Evolutionary conservation across 805 yeast genomes (phyloP).

Genomic region (Myxozyma melibiosi): DNA sequence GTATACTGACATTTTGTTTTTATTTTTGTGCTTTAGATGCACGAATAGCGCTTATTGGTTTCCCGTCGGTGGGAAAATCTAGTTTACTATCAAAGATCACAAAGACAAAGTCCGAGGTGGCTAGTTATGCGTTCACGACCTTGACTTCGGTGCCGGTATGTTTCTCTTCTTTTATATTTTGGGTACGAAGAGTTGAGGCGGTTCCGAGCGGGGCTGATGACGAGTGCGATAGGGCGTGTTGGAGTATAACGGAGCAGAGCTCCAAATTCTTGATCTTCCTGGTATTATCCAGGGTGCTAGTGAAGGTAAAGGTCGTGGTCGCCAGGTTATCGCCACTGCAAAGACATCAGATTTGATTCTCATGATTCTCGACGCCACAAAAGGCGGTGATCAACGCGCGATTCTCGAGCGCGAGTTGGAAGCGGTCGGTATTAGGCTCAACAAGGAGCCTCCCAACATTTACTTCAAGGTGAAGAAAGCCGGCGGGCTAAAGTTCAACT

Average conservation of each 20-base stretch:
- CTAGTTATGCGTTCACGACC: conserved; percentile 93
- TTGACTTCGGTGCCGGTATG: conserved; percentile 81
- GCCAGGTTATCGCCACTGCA: conserved; percentile 95
- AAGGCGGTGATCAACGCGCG: conserved; percentile 83
- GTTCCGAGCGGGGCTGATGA: background rate
- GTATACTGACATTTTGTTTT: background rate
- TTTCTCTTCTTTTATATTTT: background rate
- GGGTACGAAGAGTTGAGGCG: background rate
- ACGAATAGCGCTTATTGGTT: conserved; percentile 90
- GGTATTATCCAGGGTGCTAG: conserved; percentile 97
- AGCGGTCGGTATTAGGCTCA: conserved; percentile 88
- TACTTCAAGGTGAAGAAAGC: conserved; percentile 76
- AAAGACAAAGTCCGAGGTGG: conserved; percentile 91
- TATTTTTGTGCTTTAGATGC: conserved; percentile 61
- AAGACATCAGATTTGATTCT: conserved; percentile 86
- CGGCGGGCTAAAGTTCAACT: conserved; percentile 87
- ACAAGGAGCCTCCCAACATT: conserved; percentile 79
- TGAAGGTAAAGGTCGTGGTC: conserved; percentile 96
- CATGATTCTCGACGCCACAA: conserved; percentile 95
- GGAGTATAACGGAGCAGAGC: conserved; percentile 94
- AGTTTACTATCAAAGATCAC: conserved; percentile 87
- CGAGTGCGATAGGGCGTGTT: conserved; percentile 65
- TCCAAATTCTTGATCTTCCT: conserved; percentile 95
- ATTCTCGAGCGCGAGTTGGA: conserved; percentile 88
- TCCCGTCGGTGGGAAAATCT: conserved; percentile 97